Conservation (phyloP, 2,329 filamentous ascomycete species). For the Thielaviopsis ethacetica region DNA sequence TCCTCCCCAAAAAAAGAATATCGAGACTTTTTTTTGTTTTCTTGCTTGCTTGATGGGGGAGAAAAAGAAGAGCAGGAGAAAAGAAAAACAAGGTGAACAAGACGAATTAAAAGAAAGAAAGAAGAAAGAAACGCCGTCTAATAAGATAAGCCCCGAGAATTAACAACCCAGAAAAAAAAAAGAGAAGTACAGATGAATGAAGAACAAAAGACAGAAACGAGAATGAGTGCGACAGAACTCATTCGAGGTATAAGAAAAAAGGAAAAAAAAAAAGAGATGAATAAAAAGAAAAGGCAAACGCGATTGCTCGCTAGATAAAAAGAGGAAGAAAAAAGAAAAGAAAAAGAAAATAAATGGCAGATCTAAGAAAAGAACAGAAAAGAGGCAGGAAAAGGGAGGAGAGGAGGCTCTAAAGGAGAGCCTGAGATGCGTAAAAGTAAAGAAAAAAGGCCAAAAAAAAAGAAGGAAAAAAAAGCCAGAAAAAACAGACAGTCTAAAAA, state of each 20-base stretch:
- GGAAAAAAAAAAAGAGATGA: too few relatives aligned
- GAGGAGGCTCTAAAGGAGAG: background rate
- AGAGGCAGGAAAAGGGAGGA: background rate
- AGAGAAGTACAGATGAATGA: background rate
- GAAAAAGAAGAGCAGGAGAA: background rate
- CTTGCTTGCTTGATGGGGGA: background rate
- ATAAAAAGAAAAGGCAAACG: too few relatives aligned
- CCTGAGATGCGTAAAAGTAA: background rate
- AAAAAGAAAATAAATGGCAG: background rate
- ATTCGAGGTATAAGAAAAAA: too few relatives aligned
- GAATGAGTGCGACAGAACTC: background rate
- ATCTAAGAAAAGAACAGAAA: conserved; percentile 2
- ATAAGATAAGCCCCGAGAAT: background rate
- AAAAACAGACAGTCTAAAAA: background rate
- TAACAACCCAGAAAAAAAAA: background rate
- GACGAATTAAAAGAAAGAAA: too few relatives aligned
- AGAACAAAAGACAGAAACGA: background rate
- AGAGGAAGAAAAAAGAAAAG: background rate
- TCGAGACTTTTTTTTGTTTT: background rate
- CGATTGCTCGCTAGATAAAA: background rate
- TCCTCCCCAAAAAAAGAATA: too few relatives aligned
- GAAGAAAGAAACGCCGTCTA: background rate
- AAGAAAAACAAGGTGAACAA: background rate
- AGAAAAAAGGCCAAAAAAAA: background rate
- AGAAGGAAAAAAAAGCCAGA: background rate